These are phyloP conservation scores for Polysphondylium violaceum DNA, from an alignment of 78 protist species.

Conservation along the genomic window DNA sequence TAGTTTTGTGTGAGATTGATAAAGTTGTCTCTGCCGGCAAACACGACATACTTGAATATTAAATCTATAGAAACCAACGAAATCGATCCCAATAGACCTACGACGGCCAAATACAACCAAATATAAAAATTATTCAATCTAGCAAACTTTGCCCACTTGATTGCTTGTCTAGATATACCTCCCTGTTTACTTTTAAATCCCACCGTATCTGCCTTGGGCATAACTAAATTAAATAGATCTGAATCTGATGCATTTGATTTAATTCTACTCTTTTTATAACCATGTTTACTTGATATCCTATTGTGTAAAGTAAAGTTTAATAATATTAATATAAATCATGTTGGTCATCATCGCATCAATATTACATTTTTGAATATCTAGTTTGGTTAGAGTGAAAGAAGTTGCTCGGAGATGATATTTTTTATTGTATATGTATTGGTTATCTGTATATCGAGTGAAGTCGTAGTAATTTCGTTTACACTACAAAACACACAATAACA, in stretches of 20 bases:
- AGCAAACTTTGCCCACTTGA: slow-evolving; percentile 60
- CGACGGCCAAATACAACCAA: slow-evolving; percentile 40
- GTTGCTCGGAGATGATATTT: too few species aligned
- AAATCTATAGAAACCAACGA: slow-evolving; percentile 43
- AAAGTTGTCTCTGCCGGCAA: neutral
- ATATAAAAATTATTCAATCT: slow-evolving; percentile 56
- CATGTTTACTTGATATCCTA: slow-evolving; percentile 80
- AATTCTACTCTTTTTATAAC: slow-evolving; percentile 53
- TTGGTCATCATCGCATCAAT: too few species aligned
- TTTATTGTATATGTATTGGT: too few species aligned
- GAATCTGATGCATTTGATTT: slow-evolving; percentile 52
- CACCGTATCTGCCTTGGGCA: slow-evolving; percentile 70
- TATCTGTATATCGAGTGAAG: too few species aligned
- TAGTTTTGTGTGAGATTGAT: slow-evolving; percentile 20
- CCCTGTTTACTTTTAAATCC: slow-evolving; percentile 74
- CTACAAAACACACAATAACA: too few species aligned
- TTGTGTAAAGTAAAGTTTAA: too few species aligned
- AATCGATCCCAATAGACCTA: slow-evolving; percentile 27
- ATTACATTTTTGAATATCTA: too few species aligned
- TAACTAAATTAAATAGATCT: slow-evolving; percentile 64
- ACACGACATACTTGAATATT: slow-evolving; percentile 50
- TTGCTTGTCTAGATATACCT: slow-evolving; percentile 65
- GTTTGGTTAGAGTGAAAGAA: too few species aligned
- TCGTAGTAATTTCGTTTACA: too few species aligned
- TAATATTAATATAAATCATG: too few species aligned